These are phyloP conservation scores for Clarkia xantiana DNA, from an alignment of 345 rosid genomes.

Conservation along the genomic window DNA sequence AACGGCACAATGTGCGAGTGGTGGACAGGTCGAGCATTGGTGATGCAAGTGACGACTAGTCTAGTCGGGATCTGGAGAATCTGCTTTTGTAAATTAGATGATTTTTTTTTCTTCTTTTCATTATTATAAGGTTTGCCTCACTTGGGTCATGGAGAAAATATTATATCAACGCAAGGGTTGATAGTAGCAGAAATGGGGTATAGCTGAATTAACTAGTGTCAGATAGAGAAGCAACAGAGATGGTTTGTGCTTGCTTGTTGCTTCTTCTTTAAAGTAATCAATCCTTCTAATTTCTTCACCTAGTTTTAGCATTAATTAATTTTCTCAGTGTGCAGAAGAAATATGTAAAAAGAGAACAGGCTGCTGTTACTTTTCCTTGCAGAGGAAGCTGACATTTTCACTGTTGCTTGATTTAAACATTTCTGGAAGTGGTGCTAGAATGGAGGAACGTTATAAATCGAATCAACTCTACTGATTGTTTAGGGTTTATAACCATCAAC, in stretches of 20 bases:
- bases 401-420: too few relatives aligned
- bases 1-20: conserved; percentile 43
- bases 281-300: background rate
- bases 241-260: background rate
- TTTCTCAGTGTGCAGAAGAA: too few relatives aligned
- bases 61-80: conserved; percentile 10
- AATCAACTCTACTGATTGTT: too few relatives aligned
- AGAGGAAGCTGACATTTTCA: too few relatives aligned
- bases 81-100: conserved; percentile 17
- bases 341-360: too few relatives aligned
- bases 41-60: conserved; percentile 34
- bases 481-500: too few relatives aligned
- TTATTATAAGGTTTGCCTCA: conserved; percentile 10
- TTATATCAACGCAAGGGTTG: too few relatives aligned
- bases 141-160: conserved; percentile 10
- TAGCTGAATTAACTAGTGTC: conserved; percentile 4
- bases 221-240: background rate
- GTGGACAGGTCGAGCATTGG: conserved; percentile 33
- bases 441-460: too few relatives aligned
- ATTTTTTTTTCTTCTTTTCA: conserved; percentile 6
- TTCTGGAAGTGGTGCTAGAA: too few relatives aligned
- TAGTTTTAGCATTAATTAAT: background rate
- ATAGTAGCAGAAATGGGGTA: background rate
- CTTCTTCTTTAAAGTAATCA: background rate
- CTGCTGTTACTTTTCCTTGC: too few relatives aligned